Percentiles rank a stretch among this genome's conserved stretches.
Conservation (phyloP, 2,329 filamentous ascomycete species). For the Neofusicoccum cordaticola region DNA sequence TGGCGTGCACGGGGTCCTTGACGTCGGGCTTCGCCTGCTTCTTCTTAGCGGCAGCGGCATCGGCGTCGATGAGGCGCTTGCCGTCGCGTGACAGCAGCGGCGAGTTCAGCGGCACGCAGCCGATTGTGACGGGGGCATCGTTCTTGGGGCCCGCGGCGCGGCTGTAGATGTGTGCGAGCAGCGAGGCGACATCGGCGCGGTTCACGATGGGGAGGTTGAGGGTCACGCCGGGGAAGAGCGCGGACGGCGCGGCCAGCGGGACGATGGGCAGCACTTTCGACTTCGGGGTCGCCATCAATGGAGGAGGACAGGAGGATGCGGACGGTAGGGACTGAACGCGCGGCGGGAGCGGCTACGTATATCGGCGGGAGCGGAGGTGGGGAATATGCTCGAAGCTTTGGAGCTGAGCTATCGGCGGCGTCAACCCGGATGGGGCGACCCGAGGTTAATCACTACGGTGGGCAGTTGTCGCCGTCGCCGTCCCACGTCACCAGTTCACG, state of each 20-base stretch:
- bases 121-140: slow-evolving; percentile 70
- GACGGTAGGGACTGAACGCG: background rate
- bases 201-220: slow-evolving; percentile 80
- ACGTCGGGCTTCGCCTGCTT: slow-evolving; percentile 26
- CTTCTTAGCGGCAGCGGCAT: slow-evolving; percentile 51
- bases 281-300: slow-evolving; percentile 26
- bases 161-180: slow-evolving; percentile 82
- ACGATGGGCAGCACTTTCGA: slow-evolving; percentile 66
- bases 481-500: background rate
- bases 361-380: background rate
- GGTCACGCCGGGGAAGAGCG: slow-evolving; percentile 82
- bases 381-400: slow-evolving; percentile 6
- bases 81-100: slow-evolving; percentile 71
- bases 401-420: background rate
- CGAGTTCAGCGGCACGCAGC: slow-evolving; percentile 81
- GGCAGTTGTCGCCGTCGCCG: background rate
- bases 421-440: background rate
- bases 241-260: slow-evolving; percentile 73
- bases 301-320: background rate
- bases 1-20: slow-evolving; percentile 42
- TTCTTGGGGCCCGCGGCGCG: slow-evolving; percentile 64
- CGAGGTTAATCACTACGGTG: background rate
- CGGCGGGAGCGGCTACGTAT: background rate
- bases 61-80: slow-evolving; percentile 64
- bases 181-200: slow-evolving; percentile 82